Evolutionary conservation across 1,284 basidiomycete species (phyloP).

Genomic region (Baeospora myosura): DNA sequence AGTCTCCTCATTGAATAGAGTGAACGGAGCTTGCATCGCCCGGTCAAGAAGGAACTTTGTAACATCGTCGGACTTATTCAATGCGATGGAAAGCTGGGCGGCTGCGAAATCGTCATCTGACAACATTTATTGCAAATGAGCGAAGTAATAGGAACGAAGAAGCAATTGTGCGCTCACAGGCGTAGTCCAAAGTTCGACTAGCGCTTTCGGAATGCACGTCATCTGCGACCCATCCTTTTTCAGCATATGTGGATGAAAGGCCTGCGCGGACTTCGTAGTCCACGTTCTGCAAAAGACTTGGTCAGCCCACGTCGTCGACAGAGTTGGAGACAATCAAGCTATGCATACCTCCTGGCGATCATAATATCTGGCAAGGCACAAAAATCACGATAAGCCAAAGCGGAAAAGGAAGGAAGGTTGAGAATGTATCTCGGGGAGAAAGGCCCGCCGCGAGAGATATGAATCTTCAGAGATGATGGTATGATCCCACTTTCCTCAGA

Average conservation of each 20-base stretch:
- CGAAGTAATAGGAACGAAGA: background rate
- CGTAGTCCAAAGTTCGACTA: conserved; percentile 72
- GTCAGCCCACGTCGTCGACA: background rate
- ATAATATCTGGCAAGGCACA: conserved; percentile 39
- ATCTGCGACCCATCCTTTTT: conserved; percentile 70
- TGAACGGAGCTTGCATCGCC: conserved; percentile 49
- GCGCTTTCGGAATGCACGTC: conserved; percentile 77
- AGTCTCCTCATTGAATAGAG: conserved; percentile 64
- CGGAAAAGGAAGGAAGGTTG: too few species aligned
- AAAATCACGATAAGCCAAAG: too few species aligned
- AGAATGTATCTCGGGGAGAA: too few species aligned
- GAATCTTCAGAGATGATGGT: too few species aligned
- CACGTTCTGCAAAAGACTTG: conserved; percentile 40
- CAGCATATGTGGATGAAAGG: conserved; percentile 58
- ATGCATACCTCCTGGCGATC: conserved; percentile 64
- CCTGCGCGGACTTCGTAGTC: conserved; percentile 81
- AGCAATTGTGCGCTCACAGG: conserved; percentile 41
- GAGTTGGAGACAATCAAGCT: too few species aligned
- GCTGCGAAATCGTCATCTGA: conserved; percentile 76
- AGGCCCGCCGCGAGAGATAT: too few species aligned
- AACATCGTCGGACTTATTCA: conserved; percentile 45
- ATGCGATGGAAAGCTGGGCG: conserved; percentile 48
- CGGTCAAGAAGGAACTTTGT: conserved; percentile 44
- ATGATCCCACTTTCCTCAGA: too few species aligned
- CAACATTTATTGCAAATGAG: too few species aligned